Evolutionary conservation across 495 filamentous ascomycete species (phyloP).

Genomic region (Venustampulla echinocandica): DNA sequence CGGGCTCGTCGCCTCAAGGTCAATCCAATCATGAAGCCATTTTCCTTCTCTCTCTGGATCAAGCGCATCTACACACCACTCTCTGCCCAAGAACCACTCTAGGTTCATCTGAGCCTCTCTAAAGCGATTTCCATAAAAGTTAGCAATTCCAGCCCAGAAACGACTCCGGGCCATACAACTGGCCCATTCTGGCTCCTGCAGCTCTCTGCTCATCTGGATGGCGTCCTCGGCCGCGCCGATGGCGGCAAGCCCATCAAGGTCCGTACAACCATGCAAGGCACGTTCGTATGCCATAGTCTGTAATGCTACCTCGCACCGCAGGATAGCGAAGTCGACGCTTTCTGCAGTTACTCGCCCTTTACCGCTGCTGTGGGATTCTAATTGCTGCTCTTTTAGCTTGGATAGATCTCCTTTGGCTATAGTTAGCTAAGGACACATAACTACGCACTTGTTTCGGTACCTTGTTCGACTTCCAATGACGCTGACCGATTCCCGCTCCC

Average conservation of each 20-base stretch:
- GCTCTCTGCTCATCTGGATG: background rate
- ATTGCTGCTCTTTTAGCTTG: too few species aligned
- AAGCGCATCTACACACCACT: background rate
- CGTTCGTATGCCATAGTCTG: constrained; percentile 3
- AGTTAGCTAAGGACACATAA: too few species aligned
- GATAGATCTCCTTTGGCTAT: too few species aligned
- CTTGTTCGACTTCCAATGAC: too few species aligned
- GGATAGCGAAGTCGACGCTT: background rate
- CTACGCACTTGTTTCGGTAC: too few species aligned
- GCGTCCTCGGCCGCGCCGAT: background rate
- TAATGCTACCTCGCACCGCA: background rate
- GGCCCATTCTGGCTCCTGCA: background rate
- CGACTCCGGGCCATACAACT: background rate
- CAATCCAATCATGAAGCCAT: background rate
- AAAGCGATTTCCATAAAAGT: background rate
- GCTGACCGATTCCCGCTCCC: too few species aligned
- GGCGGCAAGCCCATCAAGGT: background rate
- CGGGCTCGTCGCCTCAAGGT: background rate
- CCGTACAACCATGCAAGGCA: background rate
- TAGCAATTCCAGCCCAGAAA: constrained; percentile 2
- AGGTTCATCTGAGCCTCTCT: too few species aligned
- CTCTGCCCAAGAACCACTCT: too few species aligned
- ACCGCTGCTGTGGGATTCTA: too few species aligned
- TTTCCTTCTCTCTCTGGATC: background rate
- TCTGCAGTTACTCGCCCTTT: background rate